Base-by-base conservation (phyloP, 768 basidiomycete species). In the Xerocomellus intermedius region DNA sequence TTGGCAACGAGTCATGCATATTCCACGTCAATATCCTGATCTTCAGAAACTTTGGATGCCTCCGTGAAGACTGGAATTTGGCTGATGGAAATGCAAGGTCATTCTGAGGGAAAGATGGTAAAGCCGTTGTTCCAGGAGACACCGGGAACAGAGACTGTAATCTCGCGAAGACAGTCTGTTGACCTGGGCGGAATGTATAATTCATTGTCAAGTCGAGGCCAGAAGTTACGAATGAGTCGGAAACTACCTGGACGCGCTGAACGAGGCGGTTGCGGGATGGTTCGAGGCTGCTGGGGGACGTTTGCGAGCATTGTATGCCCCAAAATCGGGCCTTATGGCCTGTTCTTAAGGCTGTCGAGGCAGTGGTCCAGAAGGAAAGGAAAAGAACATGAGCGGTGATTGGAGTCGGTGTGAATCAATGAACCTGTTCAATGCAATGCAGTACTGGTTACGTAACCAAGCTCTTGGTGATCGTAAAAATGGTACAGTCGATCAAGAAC, bases 1-100 rank as follows among this genome's bases (percentile, higher is more conserved):
- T 91, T 30, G 89, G 89, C 6, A 91, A 64, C 0, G 85, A 85
- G 58, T 91, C 88, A 58, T 91, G 86, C 89, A 92, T 92, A 59
- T 91, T 92, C 89, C 89, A 92, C 36, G 86, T 87, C 33, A 90
- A 48, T 44, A 91, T 81, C 41, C 84, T 74, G 37, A 89, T 73
- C 64, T 91, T 91, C 42, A 91, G 73, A 65, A 78, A 79, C 58
- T 75, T 78, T 17, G 72, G 64, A 22, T 65, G 51, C 52, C 59
- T 66, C 52, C 65, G 68, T 21, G 63, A 56, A 28, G 50, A 60
- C n/a, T 54, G 62, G 38, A 62, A 63, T 37, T 30, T 67, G 21
- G 65, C 50, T n/a, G 61, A 54, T 26, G 60, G 62, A 58, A 60
- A 66, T 43, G 63, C 48, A 10, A 57, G 54, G 44, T 60, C 44